phyloP scores from a whole-genome alignment of 225 moss, liverwort and hornwort species.

The Pseudisothecium myosuroides region DNA sequence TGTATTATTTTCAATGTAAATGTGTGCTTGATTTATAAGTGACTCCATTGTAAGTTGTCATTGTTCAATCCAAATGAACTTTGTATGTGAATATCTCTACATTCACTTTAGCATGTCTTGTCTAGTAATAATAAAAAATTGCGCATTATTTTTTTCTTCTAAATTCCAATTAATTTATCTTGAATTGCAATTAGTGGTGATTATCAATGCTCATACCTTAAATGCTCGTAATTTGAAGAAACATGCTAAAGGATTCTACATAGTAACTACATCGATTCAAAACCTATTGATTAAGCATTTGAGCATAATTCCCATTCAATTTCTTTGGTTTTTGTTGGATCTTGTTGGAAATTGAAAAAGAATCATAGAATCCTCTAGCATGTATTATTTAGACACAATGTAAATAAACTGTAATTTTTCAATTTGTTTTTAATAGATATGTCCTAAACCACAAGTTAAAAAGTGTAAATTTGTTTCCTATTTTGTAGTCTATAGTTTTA shows the following conservation, averaged over 20 bases:
- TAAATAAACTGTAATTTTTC: rapidly evolving
- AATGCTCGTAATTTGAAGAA: background rate
- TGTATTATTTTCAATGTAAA: background rate
- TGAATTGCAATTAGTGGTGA: background rate
- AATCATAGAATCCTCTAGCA: background rate
- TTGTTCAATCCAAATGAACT: background rate
- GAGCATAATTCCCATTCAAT: too few relatives aligned
- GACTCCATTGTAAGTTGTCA: background rate
- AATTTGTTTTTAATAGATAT: background rate
- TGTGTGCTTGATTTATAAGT: background rate
- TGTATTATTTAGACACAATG: background rate
- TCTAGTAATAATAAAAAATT: background rate
- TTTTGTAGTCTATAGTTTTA: background rate
- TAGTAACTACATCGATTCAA: background rate
- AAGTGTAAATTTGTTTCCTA: background rate
- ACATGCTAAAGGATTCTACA: too few relatives aligned
- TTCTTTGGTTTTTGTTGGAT: background rate
- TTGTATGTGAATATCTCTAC: background rate
- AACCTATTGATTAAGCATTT: background rate
- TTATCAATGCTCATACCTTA: background rate
- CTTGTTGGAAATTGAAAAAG: background rate
- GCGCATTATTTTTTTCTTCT: background rate
- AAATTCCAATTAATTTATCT: background rate
- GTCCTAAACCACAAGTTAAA: too few relatives aligned
- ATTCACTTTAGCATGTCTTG: background rate